These are phyloP conservation scores for Fusarium cicatricum DNA, from an alignment of 2,329 filamentous ascomycete genomes.

Conservation along the genomic window DNA sequence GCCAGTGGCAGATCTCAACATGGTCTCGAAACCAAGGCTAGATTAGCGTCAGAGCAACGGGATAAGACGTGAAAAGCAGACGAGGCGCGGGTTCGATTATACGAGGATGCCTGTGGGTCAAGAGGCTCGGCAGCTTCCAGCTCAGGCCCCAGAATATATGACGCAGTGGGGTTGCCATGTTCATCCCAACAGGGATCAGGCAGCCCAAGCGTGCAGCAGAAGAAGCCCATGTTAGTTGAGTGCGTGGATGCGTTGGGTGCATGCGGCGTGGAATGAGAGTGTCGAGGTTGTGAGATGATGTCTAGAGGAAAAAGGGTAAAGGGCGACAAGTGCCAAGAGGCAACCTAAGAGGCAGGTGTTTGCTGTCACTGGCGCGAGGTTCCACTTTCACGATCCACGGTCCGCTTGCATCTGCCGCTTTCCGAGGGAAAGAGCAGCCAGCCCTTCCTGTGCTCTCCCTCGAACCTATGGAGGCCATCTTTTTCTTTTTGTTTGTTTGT, in stretches of 20 bases:
- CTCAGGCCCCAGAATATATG: neutral
- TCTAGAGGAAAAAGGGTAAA: neutral
- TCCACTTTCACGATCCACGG: neutral
- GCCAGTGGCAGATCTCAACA: neutral
- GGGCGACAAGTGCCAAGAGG: neutral
- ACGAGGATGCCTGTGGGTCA: neutral
- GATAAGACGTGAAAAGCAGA: neutral
- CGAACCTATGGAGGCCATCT: neutral
- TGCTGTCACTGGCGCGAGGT: neutral
- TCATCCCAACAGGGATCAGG: neutral
- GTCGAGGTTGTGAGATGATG: neutral
- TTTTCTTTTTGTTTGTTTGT: too few species aligned
- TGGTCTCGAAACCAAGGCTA: neutral
- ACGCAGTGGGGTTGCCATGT: slow-evolving; percentile 1
- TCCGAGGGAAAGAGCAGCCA: slow-evolving; percentile 1
- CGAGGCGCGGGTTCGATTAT: slow-evolving; percentile 2
- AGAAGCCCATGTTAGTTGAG: neutral
- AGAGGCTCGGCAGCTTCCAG: neutral
- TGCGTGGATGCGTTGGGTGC: too few species aligned
- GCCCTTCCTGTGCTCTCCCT: slow-evolving; percentile 1
- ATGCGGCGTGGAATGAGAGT: neutral
- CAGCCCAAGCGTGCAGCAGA: neutral
- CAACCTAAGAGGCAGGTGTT: neutral
- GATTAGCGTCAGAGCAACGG: neutral
- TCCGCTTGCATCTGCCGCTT: slow-evolving; percentile 9